A percentile compares a stretch with the other conserved stretches of the same genome.
These are phyloP conservation scores for Shiraia sp. DNA, from an alignment of 2,329 filamentous ascomycete species.

Conservation along the genomic window DNA sequence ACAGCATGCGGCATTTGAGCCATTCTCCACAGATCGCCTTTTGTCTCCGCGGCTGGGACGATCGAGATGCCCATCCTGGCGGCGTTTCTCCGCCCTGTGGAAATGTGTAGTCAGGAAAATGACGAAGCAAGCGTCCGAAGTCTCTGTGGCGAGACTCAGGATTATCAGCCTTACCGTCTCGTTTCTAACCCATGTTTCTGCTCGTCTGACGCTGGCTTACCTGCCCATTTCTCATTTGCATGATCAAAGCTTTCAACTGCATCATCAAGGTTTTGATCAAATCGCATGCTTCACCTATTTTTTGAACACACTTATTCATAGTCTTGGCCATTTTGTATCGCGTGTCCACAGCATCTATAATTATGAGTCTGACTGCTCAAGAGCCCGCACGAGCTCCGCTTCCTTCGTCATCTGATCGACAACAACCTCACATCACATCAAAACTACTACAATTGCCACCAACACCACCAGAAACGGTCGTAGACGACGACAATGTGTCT, in stretches of 20 bases:
- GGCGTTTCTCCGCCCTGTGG: conserved; percentile 17
- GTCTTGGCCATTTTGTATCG: background rate
- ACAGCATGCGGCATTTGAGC: conserved; percentile 17
- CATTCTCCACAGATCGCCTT: conserved; percentile 26
- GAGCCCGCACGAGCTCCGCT: conserved; percentile 15
- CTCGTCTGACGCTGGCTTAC: conserved; percentile 1
- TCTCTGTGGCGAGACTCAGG: conserved; percentile 6
- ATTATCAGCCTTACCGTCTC: conserved; percentile 1
- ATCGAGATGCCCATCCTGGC: conserved; percentile 10
- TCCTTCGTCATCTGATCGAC: conserved; percentile 15
- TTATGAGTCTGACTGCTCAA: conserved; percentile 24
- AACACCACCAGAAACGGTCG: conserved; percentile 41
- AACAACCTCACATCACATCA: conserved; percentile 20
- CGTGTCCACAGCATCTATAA: background rate
- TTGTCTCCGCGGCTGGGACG: conserved; percentile 20
- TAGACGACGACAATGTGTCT: conserved; percentile 34
- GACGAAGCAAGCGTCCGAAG: conserved; percentile 12
- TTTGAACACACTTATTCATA: conserved; percentile 3
- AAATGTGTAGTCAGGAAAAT: conserved; percentile 11
- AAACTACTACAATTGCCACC: conserved; percentile 31
- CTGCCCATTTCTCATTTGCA: background rate
- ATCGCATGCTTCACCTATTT: background rate
- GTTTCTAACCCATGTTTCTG: background rate
- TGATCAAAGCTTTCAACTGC: background rate
- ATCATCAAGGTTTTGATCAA: too few species aligned